Evolutionary conservation across 805 yeast genomes (phyloP).

Genomic region (Metschnikowia corniflorae): DNA sequence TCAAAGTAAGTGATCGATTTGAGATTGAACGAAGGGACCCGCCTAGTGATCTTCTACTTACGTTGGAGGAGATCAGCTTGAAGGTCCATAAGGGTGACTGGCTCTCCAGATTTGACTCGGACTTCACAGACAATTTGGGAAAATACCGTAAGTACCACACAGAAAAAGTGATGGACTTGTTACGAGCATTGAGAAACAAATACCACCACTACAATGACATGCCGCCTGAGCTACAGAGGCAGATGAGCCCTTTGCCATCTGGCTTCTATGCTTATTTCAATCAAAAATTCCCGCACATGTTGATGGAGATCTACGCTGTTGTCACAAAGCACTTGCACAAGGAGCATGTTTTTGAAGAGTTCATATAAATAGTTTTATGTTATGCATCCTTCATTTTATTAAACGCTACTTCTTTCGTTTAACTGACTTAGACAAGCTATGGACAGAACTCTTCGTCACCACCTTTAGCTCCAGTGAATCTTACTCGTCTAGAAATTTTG

Average conservation of each 20-base stretch:
- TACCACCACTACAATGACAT: constrained; percentile 92
- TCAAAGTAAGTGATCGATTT: constrained; percentile 86
- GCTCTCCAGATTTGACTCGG: constrained; percentile 68
- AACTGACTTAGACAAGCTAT: too few species aligned
- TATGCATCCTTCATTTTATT: too few species aligned
- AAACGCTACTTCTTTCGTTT: too few species aligned
- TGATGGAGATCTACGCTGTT: constrained; percentile 70
- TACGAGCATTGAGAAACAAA: constrained; percentile 88
- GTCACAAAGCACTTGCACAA: constrained; percentile 54
- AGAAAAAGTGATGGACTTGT: constrained; percentile 73
- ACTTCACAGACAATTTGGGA: constrained; percentile 78
- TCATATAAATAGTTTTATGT: constrained; percentile 23
- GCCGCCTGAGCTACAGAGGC: constrained; percentile 58
- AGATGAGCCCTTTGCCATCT: constrained; percentile 77
- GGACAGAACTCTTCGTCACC: too few species aligned
- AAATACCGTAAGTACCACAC: constrained; percentile 86
- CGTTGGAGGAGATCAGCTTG: constrained; percentile 48
- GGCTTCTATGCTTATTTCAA: constrained; percentile 82
- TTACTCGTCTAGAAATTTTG: constrained; percentile 37
- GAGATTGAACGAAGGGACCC: constrained; percentile 83
- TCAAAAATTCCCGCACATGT: constrained; percentile 67
- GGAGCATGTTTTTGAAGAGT: constrained; percentile 56
- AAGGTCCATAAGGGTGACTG: constrained; percentile 58
- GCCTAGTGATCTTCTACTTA: constrained; percentile 55
- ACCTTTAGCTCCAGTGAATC: too few species aligned